Evolutionary conservation across 768 basidiomycete genomes (phyloP), one percentile per base, ranked within the genome.

Genomic region (Kwoniella europaea): DNA sequence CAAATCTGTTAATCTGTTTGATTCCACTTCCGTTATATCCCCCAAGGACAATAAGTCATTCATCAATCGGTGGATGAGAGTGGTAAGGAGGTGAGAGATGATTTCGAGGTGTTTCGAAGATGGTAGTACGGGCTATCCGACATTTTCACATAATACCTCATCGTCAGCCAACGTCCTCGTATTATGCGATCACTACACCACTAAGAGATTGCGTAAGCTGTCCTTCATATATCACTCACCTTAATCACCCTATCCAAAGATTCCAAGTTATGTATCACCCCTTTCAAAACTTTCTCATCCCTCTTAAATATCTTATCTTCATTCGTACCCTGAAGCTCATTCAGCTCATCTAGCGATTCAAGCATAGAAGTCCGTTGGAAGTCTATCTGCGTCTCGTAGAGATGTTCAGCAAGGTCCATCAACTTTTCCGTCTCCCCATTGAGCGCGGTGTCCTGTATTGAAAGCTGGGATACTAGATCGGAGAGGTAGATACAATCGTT

Each of bases 1-100:
- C 1, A 96, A 86, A 79, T 94, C 92, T 76, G 90, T 90, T 56
- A 97, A 84, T 61, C 89, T 87, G 74, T 91, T 90, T 1, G 93
- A 95, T 76, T 97, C 95, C 10, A 89, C 85, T 75, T 92, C 93
- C 0, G 94, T 90, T 71, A 98, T 97, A 82, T 98, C 95, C 5
- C 88, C 86, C 56, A 97, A 85, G 0, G 88, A 88, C 44, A 95
- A 85, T 20, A 97, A 86, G 76, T 92, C 90, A 46, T 86, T 86
- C 15, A 93, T 86, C 22, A 96, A 87, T 20, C 88, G 86, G 6
- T 86, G 86, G 27, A 96, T 85, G 6, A 88, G 88, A 6, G 88
- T 86, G 61, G 95, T 90, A 5, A 90, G 88, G 13, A 94, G 83
- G 29, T 86, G 83, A 12, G 94, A 95, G 16, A 93, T 83, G 0